Evolutionary conservation across 371 early-diverging fungal species (phyloP).

Genomic region (Basidiobolus meristosporus): DNA sequence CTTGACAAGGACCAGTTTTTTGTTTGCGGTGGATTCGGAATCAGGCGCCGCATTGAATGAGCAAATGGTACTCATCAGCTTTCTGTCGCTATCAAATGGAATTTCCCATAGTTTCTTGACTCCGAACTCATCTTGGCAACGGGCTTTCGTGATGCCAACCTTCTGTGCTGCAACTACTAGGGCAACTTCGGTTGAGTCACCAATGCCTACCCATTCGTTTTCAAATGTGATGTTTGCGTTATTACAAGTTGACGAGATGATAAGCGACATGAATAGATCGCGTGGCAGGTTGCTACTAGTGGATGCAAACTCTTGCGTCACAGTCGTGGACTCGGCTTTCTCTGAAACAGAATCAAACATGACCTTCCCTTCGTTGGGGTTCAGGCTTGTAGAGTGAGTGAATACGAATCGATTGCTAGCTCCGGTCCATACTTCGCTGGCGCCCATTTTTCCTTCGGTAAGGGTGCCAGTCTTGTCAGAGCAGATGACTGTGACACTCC

Average conservation of each 20-base stretch:
- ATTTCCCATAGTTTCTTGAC: conserved; percentile 23
- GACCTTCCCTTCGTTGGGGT: conserved; percentile 39
- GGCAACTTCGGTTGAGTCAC: conserved; percentile 75
- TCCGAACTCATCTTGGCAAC: too few species aligned
- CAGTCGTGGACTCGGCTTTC: background rate
- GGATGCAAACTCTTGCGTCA: background rate
- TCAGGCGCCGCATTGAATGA: too few species aligned
- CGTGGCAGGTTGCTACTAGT: background rate
- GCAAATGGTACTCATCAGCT: too few species aligned
- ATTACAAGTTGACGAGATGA: too few species aligned
- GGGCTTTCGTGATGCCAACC: conserved; percentile 38
- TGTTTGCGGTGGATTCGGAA: too few species aligned
- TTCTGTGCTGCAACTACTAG: background rate
- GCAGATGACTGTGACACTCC: conserved; percentile 79
- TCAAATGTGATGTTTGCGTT: too few species aligned
- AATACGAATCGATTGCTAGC: conserved; percentile 11
- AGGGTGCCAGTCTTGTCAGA: conserved; percentile 93
- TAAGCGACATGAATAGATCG: too few species aligned
- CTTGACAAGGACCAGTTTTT: conserved; percentile 1
- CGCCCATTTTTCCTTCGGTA: conserved; percentile 85
- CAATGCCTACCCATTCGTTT: conserved; percentile 44
- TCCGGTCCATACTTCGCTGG: conserved; percentile 44
- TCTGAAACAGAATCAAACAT: conserved; percentile 8
- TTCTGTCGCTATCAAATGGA: conserved; percentile 70
- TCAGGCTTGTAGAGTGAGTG: conserved; percentile 36